phyloP scores from a whole-genome alignment of 1,139 yeast species.

The Geotrichum klebahnii region DNA sequence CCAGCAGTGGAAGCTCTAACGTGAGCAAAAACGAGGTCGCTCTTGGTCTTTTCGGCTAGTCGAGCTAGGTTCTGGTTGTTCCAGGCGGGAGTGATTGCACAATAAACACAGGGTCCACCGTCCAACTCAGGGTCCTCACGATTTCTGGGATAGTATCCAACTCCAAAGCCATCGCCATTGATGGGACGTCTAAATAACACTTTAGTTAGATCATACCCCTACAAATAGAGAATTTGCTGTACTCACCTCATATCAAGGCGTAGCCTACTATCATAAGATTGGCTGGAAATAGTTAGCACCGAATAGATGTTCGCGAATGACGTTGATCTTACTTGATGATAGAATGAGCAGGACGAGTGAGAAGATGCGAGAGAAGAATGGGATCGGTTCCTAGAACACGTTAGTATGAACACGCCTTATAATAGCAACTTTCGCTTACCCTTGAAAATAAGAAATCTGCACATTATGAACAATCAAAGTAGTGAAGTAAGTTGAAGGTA shows the following conservation, averaged over 20 bases:
- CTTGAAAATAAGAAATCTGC: conserved; percentile 56
- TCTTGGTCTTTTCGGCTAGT: conserved; percentile 79
- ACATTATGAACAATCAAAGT: conserved; percentile 40
- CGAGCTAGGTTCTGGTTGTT: conserved; percentile 85
- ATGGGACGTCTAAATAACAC: conserved; percentile 58
- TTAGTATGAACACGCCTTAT: background rate
- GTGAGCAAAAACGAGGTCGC: conserved; percentile 84
- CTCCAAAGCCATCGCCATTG: conserved; percentile 97
- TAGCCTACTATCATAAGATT: conserved; percentile 84
- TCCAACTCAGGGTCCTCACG: conserved; percentile 47
- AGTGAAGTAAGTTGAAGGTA: background rate
- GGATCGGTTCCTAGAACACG: conserved; percentile 57
- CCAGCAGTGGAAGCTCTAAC: conserved; percentile 97
- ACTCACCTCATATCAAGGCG: conserved; percentile 65
- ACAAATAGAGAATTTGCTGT: too few species aligned
- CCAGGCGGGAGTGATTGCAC: conserved; percentile 96
- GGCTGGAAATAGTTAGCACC: conserved; percentile 39
- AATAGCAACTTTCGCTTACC: conserved; percentile 31
- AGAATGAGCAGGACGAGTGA: conserved; percentile 94
- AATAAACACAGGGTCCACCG: conserved; percentile 74
- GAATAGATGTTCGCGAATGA: background rate
- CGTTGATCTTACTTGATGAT: conserved; percentile 58
- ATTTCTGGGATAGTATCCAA: conserved; percentile 70
- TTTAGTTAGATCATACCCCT: background rate
- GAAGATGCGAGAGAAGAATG: conserved; percentile 74